These are phyloP conservation scores for Chalaropsis thielavioides DNA, from an alignment of 2,329 filamentous ascomycete species.

Conservation along the genomic window DNA sequence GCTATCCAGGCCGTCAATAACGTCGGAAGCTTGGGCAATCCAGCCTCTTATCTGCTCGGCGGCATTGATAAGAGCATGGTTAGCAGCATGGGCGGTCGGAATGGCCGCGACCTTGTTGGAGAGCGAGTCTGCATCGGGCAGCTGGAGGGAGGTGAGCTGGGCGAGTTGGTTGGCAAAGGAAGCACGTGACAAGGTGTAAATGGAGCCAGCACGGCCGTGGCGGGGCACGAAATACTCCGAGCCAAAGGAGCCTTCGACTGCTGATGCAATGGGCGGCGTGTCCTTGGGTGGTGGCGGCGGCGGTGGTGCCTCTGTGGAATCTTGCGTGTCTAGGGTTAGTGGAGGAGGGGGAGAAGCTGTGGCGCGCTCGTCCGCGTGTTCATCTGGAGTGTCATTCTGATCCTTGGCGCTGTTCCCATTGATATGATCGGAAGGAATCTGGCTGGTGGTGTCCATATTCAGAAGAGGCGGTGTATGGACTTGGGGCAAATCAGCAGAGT, in stretches of 20 bases:
- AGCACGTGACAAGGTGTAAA: slow-evolving; percentile 82
- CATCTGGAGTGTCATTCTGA: slow-evolving; percentile 41
- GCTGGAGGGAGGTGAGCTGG: slow-evolving; percentile 76
- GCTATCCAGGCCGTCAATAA: slow-evolving; percentile 75
- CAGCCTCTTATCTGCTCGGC: slow-evolving; percentile 87
- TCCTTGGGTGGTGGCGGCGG: slow-evolving; percentile 33
- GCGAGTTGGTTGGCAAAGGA: slow-evolving; percentile 90
- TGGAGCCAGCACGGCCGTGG: slow-evolving; percentile 61
- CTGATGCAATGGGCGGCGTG: slow-evolving; percentile 26
- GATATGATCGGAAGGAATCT: slow-evolving; percentile 54
- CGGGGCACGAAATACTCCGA: slow-evolving; percentile 49
- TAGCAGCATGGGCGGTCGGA: slow-evolving; percentile 68
- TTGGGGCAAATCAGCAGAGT: slow-evolving; percentile 33
- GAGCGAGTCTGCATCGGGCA: slow-evolving; percentile 73
- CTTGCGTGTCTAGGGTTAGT: slow-evolving; percentile 24
- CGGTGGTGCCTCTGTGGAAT: neutral
- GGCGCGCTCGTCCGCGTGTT: slow-evolving; percentile 40
- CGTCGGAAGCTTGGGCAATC: slow-evolving; percentile 84
- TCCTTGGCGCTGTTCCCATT: slow-evolving; percentile 54
- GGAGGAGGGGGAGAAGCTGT: slow-evolving; percentile 28
- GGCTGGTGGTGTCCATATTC: slow-evolving; percentile 60
- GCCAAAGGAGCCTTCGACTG: neutral
- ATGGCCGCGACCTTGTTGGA: slow-evolving; percentile 75
- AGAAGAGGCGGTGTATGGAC: slow-evolving; percentile 36
- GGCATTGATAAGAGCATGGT: slow-evolving; percentile 68